A percentile compares a stretch with the other conserved stretches of the same genome.
Evolutionary conservation across 108 stramenopile species (phyloP).

Genomic region (Schizochytrium sp.): DNA sequence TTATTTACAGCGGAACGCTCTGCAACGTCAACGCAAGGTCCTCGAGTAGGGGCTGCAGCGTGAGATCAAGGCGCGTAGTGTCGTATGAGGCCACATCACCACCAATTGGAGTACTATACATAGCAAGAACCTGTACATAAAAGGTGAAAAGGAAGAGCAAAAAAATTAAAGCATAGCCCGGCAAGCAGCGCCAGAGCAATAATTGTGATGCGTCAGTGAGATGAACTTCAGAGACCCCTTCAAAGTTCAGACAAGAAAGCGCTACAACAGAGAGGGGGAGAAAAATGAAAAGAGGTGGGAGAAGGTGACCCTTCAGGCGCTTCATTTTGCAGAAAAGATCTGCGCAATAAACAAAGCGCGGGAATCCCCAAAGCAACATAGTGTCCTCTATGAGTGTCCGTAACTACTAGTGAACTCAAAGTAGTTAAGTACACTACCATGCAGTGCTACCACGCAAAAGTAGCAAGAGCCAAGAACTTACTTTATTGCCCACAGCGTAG

Average conservation of each 20-base stretch:
- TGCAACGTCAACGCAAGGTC: slow-evolving; percentile 18
- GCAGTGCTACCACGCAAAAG: background rate
- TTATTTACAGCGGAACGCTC: background rate
- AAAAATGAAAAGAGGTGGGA: background rate
- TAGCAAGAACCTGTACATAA: background rate
- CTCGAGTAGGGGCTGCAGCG: background rate
- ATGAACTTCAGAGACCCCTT: too few species aligned
- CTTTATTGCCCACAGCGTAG: background rate
- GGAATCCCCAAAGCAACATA: too few species aligned
- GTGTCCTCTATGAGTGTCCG: too few species aligned
- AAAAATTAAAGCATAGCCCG: too few species aligned
- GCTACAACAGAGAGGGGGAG: background rate
- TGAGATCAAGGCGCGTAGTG: background rate
- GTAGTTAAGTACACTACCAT: too few species aligned
- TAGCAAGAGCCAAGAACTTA: background rate
- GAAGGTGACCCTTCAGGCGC: background rate
- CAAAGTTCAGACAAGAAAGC: background rate
- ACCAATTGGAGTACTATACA: background rate
- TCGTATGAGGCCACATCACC: background rate
- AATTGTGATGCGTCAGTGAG: too few species aligned
- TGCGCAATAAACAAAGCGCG: background rate
- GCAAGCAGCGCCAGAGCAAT: too few species aligned
- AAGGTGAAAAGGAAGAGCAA: too few species aligned
- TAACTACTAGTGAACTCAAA: too few species aligned
- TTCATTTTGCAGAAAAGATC: background rate